Base-by-base conservation (phyloP, 164 flowering plant genomes). In the Akebia trifoliata region DNA sequence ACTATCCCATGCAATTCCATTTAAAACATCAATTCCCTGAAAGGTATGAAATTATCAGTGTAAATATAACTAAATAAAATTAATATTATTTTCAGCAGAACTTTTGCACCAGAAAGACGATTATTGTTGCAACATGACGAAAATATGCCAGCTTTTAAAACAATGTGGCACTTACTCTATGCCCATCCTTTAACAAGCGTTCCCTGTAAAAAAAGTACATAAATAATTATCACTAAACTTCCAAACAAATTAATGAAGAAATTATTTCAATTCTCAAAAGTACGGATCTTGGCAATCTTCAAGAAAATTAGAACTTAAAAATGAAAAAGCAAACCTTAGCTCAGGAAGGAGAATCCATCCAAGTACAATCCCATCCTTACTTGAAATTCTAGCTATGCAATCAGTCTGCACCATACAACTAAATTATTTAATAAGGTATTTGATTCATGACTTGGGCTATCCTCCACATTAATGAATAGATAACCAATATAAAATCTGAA, bases 1-100 rank as follows among this genome's bases (percentile, higher is more conserved):
- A 4, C 57, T 56, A 70, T 92, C 98, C 96, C 96, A 92, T n/a
- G 98, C 98, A 57, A 92, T 88, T 67, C 98, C 98, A 62, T 88
- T 92, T 50, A 92, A 65, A 63, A 92, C 98, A 75, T 92, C 96
- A 69, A 86, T 75, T 12, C 34, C 76, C 94, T 85, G 67, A 1
- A 77, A 61, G 6, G 24, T 3, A 60, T 32, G 21, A 40, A 53
- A 42, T 50, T 29, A 4, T 24, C 29, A 20, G 21, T 12, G 53
- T 44, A 42, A 29, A 51, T 7, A 31, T 18, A 29, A 12, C 3
- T 42, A 30, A 14, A 14, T 18, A 28, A 28, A 37, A 14, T 2
- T 4, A 11, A 21, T 15, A 45, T 8, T 1, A 57, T 20, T 43
- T 21, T 26, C 17, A 14, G 6, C 7, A 29, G 2, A 4, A 20